Percentiles rank a stretch among this genome's conserved stretches.
phyloP scores from a whole-genome alignment of 23 red algal species.

The Gracilaria gracilis region DNA sequence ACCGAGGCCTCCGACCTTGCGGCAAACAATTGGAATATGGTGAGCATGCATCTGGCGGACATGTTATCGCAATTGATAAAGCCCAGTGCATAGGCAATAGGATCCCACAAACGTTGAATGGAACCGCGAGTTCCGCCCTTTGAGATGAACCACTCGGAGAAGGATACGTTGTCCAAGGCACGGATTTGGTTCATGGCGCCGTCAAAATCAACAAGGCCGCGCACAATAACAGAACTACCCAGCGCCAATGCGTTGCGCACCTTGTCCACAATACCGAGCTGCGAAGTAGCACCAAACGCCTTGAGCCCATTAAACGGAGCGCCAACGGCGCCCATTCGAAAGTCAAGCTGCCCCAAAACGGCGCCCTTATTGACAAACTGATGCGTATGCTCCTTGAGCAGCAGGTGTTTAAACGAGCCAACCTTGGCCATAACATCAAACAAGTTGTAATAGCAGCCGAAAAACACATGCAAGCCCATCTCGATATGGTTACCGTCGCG shows the following conservation, averaged over 20 bases:
- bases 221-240: slow-evolving; percentile 78
- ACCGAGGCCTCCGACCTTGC: slow-evolving; percentile 82
- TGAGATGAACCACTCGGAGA: slow-evolving; percentile 88
- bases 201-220: slow-evolving; percentile 90
- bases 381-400: slow-evolving; percentile 91
- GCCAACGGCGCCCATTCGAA: slow-evolving; percentile 83
- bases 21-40: slow-evolving; percentile 95
- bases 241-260: slow-evolving; percentile 83
- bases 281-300: slow-evolving; percentile 90
- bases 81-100: slow-evolving; percentile 94
- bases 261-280: slow-evolving; percentile 86
- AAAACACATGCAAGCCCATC: slow-evolving; percentile 98
- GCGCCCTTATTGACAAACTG: slow-evolving; percentile 87
- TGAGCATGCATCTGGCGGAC: slow-evolving; percentile 93
- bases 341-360: slow-evolving; percentile 75
- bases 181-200: slow-evolving; percentile 94
- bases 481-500: slow-evolving; percentile 94
- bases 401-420: slow-evolving; percentile 76
- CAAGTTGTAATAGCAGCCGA: slow-evolving; percentile 98
- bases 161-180: slow-evolving; percentile 87
- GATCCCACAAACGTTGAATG: slow-evolving; percentile 93
- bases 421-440: slow-evolving; percentile 96
- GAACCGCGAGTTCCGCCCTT: slow-evolving; percentile 80
- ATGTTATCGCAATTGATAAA: slow-evolving; percentile 95
- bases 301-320: slow-evolving; percentile 97